Evolutionary conservation across 2,329 filamentous ascomycete genomes (phyloP), one percentile per base, ranked within the genome.

Genomic region (Fusarium graminum): DNA sequence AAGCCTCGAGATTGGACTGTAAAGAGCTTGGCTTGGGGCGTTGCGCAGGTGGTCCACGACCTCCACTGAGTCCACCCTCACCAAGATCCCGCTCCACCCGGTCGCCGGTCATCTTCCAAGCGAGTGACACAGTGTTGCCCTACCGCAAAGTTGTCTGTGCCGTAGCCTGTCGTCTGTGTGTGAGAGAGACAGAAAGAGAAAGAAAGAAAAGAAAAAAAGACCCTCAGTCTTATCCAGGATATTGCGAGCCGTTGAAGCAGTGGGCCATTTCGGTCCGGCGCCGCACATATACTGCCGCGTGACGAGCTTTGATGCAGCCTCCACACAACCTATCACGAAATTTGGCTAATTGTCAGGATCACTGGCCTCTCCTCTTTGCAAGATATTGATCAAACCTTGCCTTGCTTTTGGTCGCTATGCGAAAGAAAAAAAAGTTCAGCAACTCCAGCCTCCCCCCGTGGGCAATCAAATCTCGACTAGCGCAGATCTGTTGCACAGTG

Each of bases 401-500:
- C 59, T 56, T 44, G 52, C n/a, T 29, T 57, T 44, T 65, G 40
- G 51, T 58, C 42, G 42, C 46, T 29, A 54, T 62, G 53, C 57
- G 45, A 60, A 47, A n/a, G n/a, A n/a, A n/a, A n/a, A n/a, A n/a
- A 43, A 52, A 22, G 22, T 22, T 22, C 22, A 34, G 32, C n/a
- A 16, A 36, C 34, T 45, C 36, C 56, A 56, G 60, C 60, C 52
- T 62, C 59, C 62, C 69, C 58, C 64, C 43, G 62, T 72, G 68
- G 63, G 46, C 63, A 72, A 70, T 72, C 70, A 70, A 72, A 72
- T 72, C 55, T 72, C 69, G 65, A 57, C 59, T 72, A 72, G 70
- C 67, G 70, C 45, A 72, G 68, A 72, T 72, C 70, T 72, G 70
- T 72, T 46, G 66, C 70, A 72, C 70, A 69, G 64, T 72, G 63